phyloP scores from a whole-genome alignment of 2,329 filamentous ascomycete species.

The Cytospora mali region DNA sequence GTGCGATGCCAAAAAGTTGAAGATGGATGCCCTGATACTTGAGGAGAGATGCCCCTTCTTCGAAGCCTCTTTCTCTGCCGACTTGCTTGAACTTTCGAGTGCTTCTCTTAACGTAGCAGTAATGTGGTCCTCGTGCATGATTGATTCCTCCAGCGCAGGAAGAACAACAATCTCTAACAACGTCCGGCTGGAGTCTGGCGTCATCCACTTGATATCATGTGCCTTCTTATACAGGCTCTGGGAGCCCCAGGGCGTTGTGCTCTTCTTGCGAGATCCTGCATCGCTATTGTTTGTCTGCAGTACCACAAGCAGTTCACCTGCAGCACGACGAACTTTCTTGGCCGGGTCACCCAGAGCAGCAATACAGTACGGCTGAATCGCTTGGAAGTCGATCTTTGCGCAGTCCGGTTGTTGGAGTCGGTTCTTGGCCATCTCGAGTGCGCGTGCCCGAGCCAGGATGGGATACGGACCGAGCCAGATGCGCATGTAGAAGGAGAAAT shows the following conservation, averaged over 20 bases:
- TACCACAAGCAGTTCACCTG: slow-evolving; percentile 66
- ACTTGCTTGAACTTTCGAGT: slow-evolving; percentile 54
- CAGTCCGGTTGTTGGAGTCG: slow-evolving; percentile 56
- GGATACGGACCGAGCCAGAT: slow-evolving; percentile 75
- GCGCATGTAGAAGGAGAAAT: slow-evolving; percentile 74
- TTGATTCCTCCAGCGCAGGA: slow-evolving; percentile 80
- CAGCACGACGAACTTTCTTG: slow-evolving; percentile 74
- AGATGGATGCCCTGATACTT: slow-evolving; percentile 63
- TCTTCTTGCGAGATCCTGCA: slow-evolving; percentile 42
- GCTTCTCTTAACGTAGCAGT: slow-evolving; percentile 62
- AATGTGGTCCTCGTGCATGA: slow-evolving; percentile 76
- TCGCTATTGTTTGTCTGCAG: slow-evolving; percentile 40
- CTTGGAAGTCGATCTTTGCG: slow-evolving; percentile 68
- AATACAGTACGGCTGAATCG: slow-evolving; percentile 79
- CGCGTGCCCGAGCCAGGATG: slow-evolving; percentile 67
- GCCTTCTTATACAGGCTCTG: slow-evolving; percentile 65
- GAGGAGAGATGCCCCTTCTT: slow-evolving; percentile 60
- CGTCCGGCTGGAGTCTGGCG: slow-evolving; percentile 58
- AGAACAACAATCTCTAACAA: slow-evolving; percentile 69
- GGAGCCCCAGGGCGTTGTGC: slow-evolving; percentile 60
- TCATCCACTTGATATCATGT: slow-evolving; percentile 59
- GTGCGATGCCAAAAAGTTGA: slow-evolving; percentile 76
- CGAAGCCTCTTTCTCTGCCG: slow-evolving; percentile 29
- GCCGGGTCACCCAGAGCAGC: slow-evolving; percentile 75
- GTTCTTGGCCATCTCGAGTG: slow-evolving; percentile 66